Percentiles rank a stretch among this genome's conserved stretches.
These are phyloP conservation scores for Picea glauca DNA, from an alignment of 75 land plant genomes.

Conservation along the genomic window DNA sequence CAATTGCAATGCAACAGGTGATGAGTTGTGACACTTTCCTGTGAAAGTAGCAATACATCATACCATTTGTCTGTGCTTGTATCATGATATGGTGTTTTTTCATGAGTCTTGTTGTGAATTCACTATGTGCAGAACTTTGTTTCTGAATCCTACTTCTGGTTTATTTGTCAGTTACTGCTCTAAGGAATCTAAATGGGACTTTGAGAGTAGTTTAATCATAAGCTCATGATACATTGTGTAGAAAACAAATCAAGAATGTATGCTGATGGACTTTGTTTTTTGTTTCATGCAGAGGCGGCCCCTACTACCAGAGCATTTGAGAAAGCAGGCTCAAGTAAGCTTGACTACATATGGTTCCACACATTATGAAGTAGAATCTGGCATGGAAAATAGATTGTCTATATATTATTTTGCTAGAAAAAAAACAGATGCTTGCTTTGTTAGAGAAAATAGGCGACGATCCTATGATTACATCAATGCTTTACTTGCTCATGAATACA, in stretches of 20 bases:
- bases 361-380: background rate
- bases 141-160: background rate
- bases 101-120: background rate
- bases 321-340: conserved; percentile 12
- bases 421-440: no score
- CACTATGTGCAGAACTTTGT: background rate
- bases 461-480: no score
- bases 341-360: background rate
- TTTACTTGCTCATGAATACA: no score
- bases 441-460: no score
- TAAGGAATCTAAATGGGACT: background rate
- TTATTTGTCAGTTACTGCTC: background rate
- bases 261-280: background rate
- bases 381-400: background rate
- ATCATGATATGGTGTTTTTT: background rate
- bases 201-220: background rate
- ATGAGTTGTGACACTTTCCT: no score
- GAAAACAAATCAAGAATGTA: background rate
- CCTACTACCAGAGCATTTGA: conserved; percentile 12
- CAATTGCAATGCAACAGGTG: background rate
- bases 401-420: background rate
- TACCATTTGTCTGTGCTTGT: no score
- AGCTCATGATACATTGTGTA: background rate
- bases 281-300: conserved; percentile 6
- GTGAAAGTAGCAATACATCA: no score